Evolutionary conservation across 2,329 filamentous ascomycete genomes (phyloP), one percentile per base, ranked within the genome.

Genomic region (Fusarium brevicatenulatum): DNA sequence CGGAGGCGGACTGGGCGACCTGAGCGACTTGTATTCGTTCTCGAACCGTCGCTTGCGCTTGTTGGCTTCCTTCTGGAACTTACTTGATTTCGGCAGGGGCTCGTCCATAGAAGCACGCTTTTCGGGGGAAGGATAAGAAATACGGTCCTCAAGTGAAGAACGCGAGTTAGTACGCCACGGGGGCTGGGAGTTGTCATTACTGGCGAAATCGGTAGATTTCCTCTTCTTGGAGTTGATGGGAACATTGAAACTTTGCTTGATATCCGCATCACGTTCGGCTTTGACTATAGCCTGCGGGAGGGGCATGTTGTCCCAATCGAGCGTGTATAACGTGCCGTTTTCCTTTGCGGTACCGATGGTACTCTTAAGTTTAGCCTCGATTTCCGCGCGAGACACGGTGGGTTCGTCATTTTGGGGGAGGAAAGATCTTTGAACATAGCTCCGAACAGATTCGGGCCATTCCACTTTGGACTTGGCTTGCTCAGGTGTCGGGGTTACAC

Each of bases 341-440:
- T 95, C 92, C 74, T 94, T 95, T 71, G 94, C 94, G 61, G 91
- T 87, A 69, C 92, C 93, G 80, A 99, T 98, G 75, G 95, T 92
- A 68, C 91, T 85, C 82, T 95, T 97, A 72, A 99, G 86, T 79
- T 95, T 97, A 68, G 86, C 86, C 81, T 97, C 93, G 87, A 98
- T 92, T 64, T 97, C 94, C 59, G 87, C 78, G 59, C 89, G 88
- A 56, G 85, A 81, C 50, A 95, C 89, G 43, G 88, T 87, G 9
- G 87, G 78, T 70, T 93, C 87, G 73, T 91, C 85, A 79, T 95
- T 93, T 66, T 91, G 89, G 32, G 90, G 89, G 56, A 93, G 90
- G 80, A 98, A 98, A 32, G 95, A 95, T 78, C 95, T 91, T 78
- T 95, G 92, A 37, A 98, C 95, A 83, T 98, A 98, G 74, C 88